Evolutionary conservation across 2,329 filamentous ascomycete species (phyloP).

Genomic region (Fusarium lyarnte): DNA sequence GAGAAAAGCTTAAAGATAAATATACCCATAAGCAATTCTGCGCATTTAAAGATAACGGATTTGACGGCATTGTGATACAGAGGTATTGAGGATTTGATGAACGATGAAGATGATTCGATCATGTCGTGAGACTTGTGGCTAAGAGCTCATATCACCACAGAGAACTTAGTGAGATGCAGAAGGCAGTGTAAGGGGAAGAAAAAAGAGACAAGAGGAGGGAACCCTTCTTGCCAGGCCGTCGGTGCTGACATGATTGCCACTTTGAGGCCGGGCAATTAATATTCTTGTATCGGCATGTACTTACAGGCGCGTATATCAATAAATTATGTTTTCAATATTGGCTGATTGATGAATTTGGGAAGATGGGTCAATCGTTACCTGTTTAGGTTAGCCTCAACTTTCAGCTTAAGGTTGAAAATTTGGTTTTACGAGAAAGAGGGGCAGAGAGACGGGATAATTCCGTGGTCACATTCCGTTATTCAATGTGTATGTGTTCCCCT

Average conservation of each 20-base stretch:
- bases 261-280: not conserved
- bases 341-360: not conserved
- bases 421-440: no score
- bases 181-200: no score
- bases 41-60: conserved; percentile 28
- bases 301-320: not conserved
- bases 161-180: no score
- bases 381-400: not conserved
- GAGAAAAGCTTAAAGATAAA: conserved; percentile 32
- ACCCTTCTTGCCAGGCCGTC: not conserved
- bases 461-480: not conserved
- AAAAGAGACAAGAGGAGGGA: not conserved
- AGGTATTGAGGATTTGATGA: conserved; percentile 26
- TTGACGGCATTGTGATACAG: conserved; percentile 35
- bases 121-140: not conserved
- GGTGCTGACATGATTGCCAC: not conserved
- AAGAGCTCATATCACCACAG: no score
- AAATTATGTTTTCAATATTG: not conserved
- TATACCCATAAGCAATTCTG: conserved; percentile 26
- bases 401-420: conserved; percentile 1
- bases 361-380: not conserved
- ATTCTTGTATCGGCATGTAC: not conserved
- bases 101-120: conserved; percentile 7
- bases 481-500: not conserved
- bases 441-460: not conserved